These are phyloP conservation scores for Erysiphe pulchra DNA, from an alignment of 2,329 filamentous ascomycete species.

Conservation along the genomic window DNA sequence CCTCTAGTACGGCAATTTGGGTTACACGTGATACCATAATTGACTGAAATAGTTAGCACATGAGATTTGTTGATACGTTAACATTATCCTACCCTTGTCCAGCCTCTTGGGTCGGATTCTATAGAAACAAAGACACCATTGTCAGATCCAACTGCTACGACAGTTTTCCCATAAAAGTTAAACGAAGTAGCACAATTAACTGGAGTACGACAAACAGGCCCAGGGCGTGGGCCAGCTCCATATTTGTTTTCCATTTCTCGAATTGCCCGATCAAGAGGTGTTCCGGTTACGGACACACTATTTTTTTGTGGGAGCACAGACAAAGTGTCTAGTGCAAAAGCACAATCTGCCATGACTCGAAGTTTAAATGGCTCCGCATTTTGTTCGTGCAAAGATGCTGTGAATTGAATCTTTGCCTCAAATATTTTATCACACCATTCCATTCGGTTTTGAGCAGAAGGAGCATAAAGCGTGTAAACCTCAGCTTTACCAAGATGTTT, in stretches of 20 bases:
- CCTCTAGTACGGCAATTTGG: constrained; percentile 82
- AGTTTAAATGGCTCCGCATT: constrained; percentile 90
- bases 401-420: constrained; percentile 83
- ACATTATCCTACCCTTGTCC: constrained; percentile 46
- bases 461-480: constrained; percentile 73
- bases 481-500: constrained; percentile 80
- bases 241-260: constrained; percentile 63
- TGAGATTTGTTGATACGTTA: background rate
- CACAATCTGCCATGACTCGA: constrained; percentile 73
- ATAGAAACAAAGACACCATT: constrained; percentile 82
- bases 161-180: constrained; percentile 53
- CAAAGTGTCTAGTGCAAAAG: constrained; percentile 54
- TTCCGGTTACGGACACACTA: constrained; percentile 60
- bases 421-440: constrained; percentile 91
- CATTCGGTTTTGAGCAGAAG: constrained; percentile 43
- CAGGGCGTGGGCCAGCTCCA: constrained; percentile 41
- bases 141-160: constrained; percentile 88
- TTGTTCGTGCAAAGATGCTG: constrained; percentile 65
- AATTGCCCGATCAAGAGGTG: constrained; percentile 76
- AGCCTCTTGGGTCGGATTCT: constrained; percentile 68
- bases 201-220: constrained; percentile 55
- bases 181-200: constrained; percentile 92
- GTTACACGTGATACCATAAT: constrained; percentile 53
- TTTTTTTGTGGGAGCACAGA: constrained; percentile 31
- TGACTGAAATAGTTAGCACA: constrained; percentile 24